phyloP scores from a whole-genome alignment of 352 stramenopile genomes.

The Pythium biforme region DNA sequence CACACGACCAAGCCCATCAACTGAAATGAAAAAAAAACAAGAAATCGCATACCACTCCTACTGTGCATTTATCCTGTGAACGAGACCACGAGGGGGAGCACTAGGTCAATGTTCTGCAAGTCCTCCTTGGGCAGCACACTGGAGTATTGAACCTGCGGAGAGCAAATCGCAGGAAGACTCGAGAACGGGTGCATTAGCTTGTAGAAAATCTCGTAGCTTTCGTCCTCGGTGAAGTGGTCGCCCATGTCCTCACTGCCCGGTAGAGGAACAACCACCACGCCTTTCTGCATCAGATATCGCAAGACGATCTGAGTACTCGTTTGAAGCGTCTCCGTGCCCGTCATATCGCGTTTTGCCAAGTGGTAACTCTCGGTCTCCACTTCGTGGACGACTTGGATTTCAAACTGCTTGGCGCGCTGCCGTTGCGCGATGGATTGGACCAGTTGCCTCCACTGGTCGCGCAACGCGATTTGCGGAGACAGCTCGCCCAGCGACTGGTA shows the following conservation, averaged over 20 bases:
- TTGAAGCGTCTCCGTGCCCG: slow-evolving; percentile 34
- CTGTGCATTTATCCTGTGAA: not conserved
- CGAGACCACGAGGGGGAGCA: slow-evolving; percentile 30
- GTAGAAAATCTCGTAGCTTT: slow-evolving; percentile 43
- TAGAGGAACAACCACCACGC: slow-evolving; percentile 45
- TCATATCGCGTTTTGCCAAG: slow-evolving; percentile 29
- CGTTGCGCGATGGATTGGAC: slow-evolving; percentile 33
- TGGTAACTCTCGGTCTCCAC: slow-evolving; percentile 35
- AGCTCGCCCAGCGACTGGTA: slow-evolving; percentile 29
- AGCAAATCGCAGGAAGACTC: slow-evolving; percentile 32
- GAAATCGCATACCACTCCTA: not conserved
- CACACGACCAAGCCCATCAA: slow-evolving; percentile 29
- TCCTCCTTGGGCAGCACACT: slow-evolving; percentile 46
- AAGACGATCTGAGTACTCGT: slow-evolving; percentile 37
- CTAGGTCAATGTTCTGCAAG: slow-evolving; percentile 35
- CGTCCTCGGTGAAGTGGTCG: slow-evolving; percentile 15
- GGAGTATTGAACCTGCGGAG: slow-evolving; percentile 44
- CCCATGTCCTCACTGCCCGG: slow-evolving; percentile 18
- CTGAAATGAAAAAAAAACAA: slow-evolving; percentile 1
- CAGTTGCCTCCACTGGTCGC: slow-evolving; percentile 30
- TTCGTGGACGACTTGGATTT: slow-evolving; percentile 46
- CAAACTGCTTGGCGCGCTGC: slow-evolving; percentile 34
- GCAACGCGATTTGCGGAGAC: slow-evolving; percentile 17
- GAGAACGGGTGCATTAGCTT: slow-evolving; percentile 47
- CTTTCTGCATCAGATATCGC: slow-evolving; percentile 53